Conservation (phyloP, 768 basidiomycete genomes). For the Lentinula boryana region DNA sequence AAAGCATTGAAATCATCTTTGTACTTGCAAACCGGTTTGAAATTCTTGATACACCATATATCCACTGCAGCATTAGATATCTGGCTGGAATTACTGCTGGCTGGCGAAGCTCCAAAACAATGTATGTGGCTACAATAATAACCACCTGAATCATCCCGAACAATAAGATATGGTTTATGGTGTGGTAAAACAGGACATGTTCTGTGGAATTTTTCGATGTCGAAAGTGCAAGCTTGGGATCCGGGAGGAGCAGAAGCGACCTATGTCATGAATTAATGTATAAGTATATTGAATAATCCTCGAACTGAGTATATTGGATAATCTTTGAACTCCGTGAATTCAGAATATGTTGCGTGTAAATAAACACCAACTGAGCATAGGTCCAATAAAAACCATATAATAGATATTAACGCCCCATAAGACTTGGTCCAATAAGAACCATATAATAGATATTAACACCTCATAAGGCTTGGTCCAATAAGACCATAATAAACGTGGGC, state of each 20-base stretch:
- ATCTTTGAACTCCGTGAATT: too few relatives aligned
- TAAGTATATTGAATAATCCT: too few relatives aligned
- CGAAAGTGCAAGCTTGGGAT: slow-evolving; percentile 8
- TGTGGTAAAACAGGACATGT: slow-evolving; percentile 21
- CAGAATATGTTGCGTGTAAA: too few relatives aligned
- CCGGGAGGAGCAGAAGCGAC: slow-evolving; percentile 5
- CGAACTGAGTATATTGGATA: too few relatives aligned
- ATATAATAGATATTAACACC: too few relatives aligned
- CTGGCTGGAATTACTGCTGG: slow-evolving; percentile 10
- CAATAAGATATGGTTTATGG: slow-evolving; percentile 11
- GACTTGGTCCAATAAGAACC: too few relatives aligned
- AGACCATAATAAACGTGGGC: too few relatives aligned
- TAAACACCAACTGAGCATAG: too few relatives aligned
- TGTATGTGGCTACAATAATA: slow-evolving; percentile 9
- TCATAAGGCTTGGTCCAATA: too few relatives aligned
- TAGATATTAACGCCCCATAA: too few relatives aligned
- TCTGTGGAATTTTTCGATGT: slow-evolving; percentile 14
- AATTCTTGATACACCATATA: slow-evolving; percentile 1
- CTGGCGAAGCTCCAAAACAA: slow-evolving; percentile 3
- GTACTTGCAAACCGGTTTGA: slow-evolving; percentile 17
- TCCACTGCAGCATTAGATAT: slow-evolving; percentile 10
- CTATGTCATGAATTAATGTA: too few relatives aligned
- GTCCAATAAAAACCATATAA: too few relatives aligned
- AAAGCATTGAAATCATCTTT: slow-evolving; percentile 25
- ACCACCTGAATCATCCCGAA: neutral